Base-by-base conservation (phyloP, 2,329 filamentous ascomycete species). In the Aspergillus amoenus region DNA sequence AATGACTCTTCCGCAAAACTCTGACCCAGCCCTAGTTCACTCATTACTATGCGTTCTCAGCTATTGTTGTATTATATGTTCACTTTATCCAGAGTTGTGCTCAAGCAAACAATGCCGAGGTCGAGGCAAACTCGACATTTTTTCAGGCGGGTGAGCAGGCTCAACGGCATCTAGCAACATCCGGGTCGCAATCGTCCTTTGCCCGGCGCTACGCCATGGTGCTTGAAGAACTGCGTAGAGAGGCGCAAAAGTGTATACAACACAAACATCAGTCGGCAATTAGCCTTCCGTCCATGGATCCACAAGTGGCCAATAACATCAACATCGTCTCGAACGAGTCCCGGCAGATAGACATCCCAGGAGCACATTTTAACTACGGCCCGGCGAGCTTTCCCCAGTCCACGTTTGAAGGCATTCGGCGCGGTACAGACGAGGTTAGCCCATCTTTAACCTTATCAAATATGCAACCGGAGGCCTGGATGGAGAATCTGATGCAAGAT, bases 21-120 rank as follows among this genome's bases (percentile, higher is more conserved):
- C 50, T 52, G 44, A 52, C 37, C 9, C 5, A 37, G n/a, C 24
- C 12, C n/a, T 12, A 52, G 64, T 65, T 66, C 32, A 66, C 64
- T 1, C 76, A 76, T 22, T 80, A 81, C 53, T 77, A 76, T 52
- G 77, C 73, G 1, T 81, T 80, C 44, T 78, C 69, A 12, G 78
- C 78, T 0, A 73, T 78, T 3, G 75, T 78, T 1, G 70, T 80
- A 1, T 65, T 80, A 2, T 80, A 80, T 55, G 73, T 80, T 4
- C 77, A 76, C 42, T 71, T 73, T 4, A 79, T 80, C 9, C 78
- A 78, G 42, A 66, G 4, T 58, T 64, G 3, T 61, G 66, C 3
- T 59, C 66, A 34, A 65, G 69, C 24, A 64, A 61, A 2, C 73
- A 30, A 30, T 30, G 27, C 27, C 9, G 72, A 55, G 57, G 66